Base-by-base conservation (phyloP, 495 filamentous ascomycete species). In the Hypoxylon fuscum region DNA sequence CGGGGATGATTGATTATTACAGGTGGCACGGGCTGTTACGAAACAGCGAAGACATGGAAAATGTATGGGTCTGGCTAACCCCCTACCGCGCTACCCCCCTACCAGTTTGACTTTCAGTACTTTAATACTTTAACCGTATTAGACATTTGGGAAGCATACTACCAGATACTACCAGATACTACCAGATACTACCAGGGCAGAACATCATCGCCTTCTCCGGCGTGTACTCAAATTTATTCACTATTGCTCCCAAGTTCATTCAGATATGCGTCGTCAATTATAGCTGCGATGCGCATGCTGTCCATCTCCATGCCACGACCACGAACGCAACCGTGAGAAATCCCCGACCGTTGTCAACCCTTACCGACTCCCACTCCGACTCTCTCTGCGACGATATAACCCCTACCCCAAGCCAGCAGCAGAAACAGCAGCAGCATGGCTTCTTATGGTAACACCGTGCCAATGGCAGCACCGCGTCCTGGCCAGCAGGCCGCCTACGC, bases 401-500 rank as follows among this genome's bases (percentile, higher is more conserved):
- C 29, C n/a, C 25, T 34, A 11, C 21, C 21, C 43, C 15, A 32
- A 56, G 1, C 5, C 20, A 2, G 35, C 34, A 47, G 20, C 32
- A 32, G 38, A 56, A 3, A 5, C 20, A 2, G 35, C 34, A 47
- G 20, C 32, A 32, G 49, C 44, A 82, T 82, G 79, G 74, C 78
- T 57, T 81, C 79, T 29, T 77, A 76, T 66, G 72, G 78, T 50
- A 73, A 79, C 46, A 68, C 74, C 43, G 59, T 74, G 63, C 68
- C 75, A 56, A 70, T 71, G 50, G 66, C 68, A 34, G 60, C 60
- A 32, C 71, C 71, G 15, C 73, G 74, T 5, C 66, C 62, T 6
- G 70, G 70, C 51, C 75, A 72, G 55, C 72, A 73, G 47, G 72
- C 60, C 34, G 67, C 61, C 25, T 76, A 74, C 44, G 68, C 65